Evolutionary conservation across 2,329 filamentous ascomycete genomes (phyloP), one percentile per base, ranked within the genome.

Genomic region (Trichophyton simii): DNA sequence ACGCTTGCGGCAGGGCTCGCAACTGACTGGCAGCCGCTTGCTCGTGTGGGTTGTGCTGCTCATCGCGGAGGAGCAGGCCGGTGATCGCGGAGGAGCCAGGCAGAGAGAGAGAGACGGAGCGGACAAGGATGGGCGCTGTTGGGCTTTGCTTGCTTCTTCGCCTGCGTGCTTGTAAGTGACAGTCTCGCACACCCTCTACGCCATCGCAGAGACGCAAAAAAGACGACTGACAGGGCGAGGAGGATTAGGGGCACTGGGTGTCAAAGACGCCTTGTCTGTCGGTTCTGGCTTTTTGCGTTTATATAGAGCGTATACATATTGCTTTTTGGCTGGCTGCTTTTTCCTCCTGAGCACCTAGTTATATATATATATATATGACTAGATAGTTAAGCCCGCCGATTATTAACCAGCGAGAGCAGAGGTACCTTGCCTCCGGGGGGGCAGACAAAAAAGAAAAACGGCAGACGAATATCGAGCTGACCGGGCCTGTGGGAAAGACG

Each of bases 11-110:
- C 74, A 76, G 42, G 74, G 73, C 62, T 76, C 73, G 48, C 74
- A 76, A 60, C 71, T 75, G 46, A 76, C 71, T 9, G 74, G 74
- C 25, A 75, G 67, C 8, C 73, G 70, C 61, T 72, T 74, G 50
- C 70, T 70, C 6, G 67, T 22, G 70, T 67, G 11, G 68, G 70
- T 50, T 66, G 68, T 52, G 68, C 44, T 48, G 68, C 20, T 48
- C 44, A 48, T 48, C 22, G 50, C 50, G 50, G 22, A 22, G 46
- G 46, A 11, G 7, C 7, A 28, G 22, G 22, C 13, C 50, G 22
- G 50, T 13, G 44, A 48, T 48, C 42, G 46, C 46, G 46, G 46
- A 52, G 46, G 46, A 50, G 46, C 18, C 18, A 22, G 46, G 22
- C 18, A 22, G 46, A 50, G 22, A 5, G 25, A 28, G 18, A 22